Evolutionary conservation across 2,329 filamentous ascomycete genomes (phyloP), one percentile per base, ranked within the genome.

Genomic region (Monosporascus sp.): DNA sequence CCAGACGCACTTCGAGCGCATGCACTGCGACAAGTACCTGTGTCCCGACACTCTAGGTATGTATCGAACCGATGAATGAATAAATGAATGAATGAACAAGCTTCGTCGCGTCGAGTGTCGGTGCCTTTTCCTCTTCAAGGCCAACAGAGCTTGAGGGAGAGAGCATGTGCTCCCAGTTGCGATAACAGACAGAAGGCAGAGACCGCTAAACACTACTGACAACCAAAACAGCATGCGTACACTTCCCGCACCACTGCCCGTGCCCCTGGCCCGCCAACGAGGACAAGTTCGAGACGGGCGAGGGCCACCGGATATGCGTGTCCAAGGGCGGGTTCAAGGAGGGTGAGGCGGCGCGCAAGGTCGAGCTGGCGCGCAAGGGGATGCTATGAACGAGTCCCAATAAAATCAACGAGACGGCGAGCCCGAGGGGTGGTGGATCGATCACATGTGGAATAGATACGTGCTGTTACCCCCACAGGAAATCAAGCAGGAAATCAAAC

Each of bases 161-260:
- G 26, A 27, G 26, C 7, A 27, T 2, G 7, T 8, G 8, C 7
- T 27, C 26, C 26, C 26, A 27, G 26, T 27, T 27, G 7, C 2
- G 26, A 27, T 27, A 27, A 27, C 26, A 27, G 7, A 27, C 26
- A 27, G 26, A 27, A 8, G 1, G 8, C 2, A 27, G 26, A 27
- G 26, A 8, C 26, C 26, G 26, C 26, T 35, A 14, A 14, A 14
- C 31, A 5, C 5, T 5, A 14, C 31, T 9, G 31, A 5, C 31
- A 14, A 31, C 7, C 31, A 35, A 35, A 22, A 35, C 51, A 74
- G 89, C 92, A 37, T 99, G 94, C 75, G 94, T 99, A 7, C 87
- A 95, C 69, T 94, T 96, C 74, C 92, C 94, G 1, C 93, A 97
- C 70, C 94, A 99, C 73, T 99, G 94, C 72, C 94, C 94, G 27